Evolutionary conservation across 805 yeast genomes (phyloP), one percentile per base, ranked within the genome.

Genomic region (Saccharomyces eubayanus): DNA sequence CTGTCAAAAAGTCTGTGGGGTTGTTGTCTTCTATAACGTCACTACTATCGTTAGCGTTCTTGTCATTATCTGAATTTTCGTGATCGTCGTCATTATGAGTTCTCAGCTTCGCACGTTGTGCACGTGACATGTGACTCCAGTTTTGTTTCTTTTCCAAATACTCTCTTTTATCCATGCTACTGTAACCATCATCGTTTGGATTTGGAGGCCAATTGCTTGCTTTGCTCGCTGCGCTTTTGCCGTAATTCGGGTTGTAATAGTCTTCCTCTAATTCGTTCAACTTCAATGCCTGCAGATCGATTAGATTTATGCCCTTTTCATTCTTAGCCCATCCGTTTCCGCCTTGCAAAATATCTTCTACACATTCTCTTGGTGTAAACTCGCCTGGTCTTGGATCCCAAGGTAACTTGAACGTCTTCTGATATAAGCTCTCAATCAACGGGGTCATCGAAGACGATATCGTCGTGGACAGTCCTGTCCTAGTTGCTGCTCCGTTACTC

Each of bases 341-440:
- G 30, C 87, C 86, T 29, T 79, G 76, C 54, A 88, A 78, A 2
- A 91, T 85, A 67, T 89, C 95, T 31, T 82, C 82, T 10, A 90
- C 76, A 57, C 91, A 81, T 54, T 84, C 87, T 50, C 78, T 77
- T 0, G 96, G 92, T 11, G 83, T 74, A 66, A 75, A 74, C 71
- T 87, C 80, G 53, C 78, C 76, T 5, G 79, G 78, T 47, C 78
- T 66, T 29, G 72, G 66, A 57, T 82, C 87, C 89, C 89, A 84
- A 0, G 83, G 75, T 31, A 79, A 67, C 55, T 83, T 83, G 56
- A 83, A 74, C 1, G 84, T 77, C 57, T 75, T 78, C 53, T 78
- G 76, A 58, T 81, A 80, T 6, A 82, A 66, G 43, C 70, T 74
- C 31, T 76, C 73, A 4, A 81, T 75, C 2, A 79, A 68, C 0